Base-by-base conservation (phyloP, 495 filamentous ascomycete genomes). In the Cairneyella variabilis region DNA sequence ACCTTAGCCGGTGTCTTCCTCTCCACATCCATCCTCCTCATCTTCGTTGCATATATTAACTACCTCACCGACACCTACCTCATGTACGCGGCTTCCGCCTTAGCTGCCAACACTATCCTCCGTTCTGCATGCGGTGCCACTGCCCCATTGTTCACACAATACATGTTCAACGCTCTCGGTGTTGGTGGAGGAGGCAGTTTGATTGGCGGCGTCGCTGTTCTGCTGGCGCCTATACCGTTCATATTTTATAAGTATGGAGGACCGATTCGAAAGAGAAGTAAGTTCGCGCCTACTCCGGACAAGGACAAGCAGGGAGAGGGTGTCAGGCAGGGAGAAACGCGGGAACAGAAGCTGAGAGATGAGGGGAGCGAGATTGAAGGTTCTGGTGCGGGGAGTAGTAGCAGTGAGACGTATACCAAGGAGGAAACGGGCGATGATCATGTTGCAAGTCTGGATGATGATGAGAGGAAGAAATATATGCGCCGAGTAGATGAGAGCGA, bases 61-160 rank as follows among this genome's bases (percentile, higher is more conserved):
- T 91, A 91, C 53, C 71, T 91, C 38, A 83, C 87, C 14, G 89
- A 93, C 50, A 85, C 86, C 1, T 91, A 91, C 64, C 76, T 78
- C 49, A 76, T 81, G 57, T 90, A 85, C 61, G 82, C 86, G 2
- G 85, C 85, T 2, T 78, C 71, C 30, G 86, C 86, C 1, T 67
- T 88, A 51, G 84, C 86, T 0, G 83, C 83, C 0, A 79, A 81
- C 1, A 77, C 76, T 0, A 79, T 82, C 37, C 61, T 71, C 23
- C 70, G 86, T 2, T 80, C 76, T 36, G 73, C 82, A 12, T 72
- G 79, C 32, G 86, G 82, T 2, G 83, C 84, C 1, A 68, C 75
- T 2, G 69, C 82, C 21, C 81, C 81, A 0, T 70, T 90, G 4
- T 91, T 89, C 65, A 80, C 82, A 0, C 76, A 73, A 16, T 77